Evolutionary conservation across 768 basidiomycete species (phyloP), one percentile per base, ranked within the genome.

Genomic region (Pulveroboletus sp.): DNA sequence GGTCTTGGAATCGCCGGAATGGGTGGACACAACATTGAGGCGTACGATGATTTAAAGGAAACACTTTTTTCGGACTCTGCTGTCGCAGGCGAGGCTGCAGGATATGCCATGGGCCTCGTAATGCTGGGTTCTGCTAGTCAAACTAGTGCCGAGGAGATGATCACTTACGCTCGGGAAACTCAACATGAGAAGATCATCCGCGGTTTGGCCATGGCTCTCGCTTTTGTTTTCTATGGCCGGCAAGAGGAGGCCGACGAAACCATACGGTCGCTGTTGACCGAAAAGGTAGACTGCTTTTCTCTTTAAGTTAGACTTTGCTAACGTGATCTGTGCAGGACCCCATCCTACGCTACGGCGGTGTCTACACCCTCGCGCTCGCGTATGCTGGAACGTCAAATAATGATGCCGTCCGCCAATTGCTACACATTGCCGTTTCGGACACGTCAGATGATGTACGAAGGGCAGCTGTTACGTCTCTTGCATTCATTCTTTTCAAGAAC

Each of bases 121-220:
- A 97, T 97, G 94, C 79, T 99, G 6, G 96, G 93, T n/a, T 93
- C 92, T 3, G 93, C 83, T 14, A 84, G 83, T 38, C 74, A 77
- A 27, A 84, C 81, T 33, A 82, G 83, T 47, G 82, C 93, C 32
- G 85, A 89, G 27, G 96, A 99, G 71, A 98, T 97, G 95, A 74
- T 97, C 49, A 81, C 86, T 46, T 99, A 99, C 63, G 93, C 96
- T 27, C 82, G 88, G 48, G 96, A 99, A 65, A 99, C 96, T 2
- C 93, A 96, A 62, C 96, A 98, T 65, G 96, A 99, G 74, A 99
- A 98, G 75, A 98, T 98, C 62, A 98, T 98, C 48, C 86, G 96
- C 39, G 93, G 93, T 56, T 77, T 99, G 47, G 90, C 94, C 7
- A 79, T 99, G 58, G 95, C 95, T 18, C 76, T 93, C 39, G 91